phyloP scores from a whole-genome alignment of 345 rosid genomes.

The Raphanus raphanistrum region DNA sequence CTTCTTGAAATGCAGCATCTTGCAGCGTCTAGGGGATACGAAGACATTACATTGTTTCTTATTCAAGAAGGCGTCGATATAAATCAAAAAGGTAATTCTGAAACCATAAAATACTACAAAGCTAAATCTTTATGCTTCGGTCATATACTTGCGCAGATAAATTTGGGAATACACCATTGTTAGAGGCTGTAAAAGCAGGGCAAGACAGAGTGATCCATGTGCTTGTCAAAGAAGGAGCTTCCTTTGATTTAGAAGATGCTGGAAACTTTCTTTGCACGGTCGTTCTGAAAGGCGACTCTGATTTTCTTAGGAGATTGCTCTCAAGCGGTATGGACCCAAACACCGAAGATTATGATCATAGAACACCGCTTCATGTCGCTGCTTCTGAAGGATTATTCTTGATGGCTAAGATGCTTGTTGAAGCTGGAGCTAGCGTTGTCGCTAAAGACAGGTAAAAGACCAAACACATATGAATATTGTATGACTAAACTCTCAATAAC shows the following conservation, averaged over 20 bases:
- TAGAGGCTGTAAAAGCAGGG: constrained; percentile 85
- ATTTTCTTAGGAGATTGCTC: constrained; percentile 69
- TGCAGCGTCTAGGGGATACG: constrained; percentile 81
- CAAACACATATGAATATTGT: background rate
- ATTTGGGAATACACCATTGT: constrained; percentile 80
- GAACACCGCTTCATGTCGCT: constrained; percentile 92
- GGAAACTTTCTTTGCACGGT: constrained; percentile 70
- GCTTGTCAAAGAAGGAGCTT: constrained; percentile 70
- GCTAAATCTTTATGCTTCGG: background rate
- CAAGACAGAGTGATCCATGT: constrained; percentile 61
- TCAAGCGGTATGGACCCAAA: constrained; percentile 76
- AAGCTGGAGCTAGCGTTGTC: constrained; percentile 78
- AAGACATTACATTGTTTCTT: constrained; percentile 66
- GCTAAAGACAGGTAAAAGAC: constrained; percentile 71
- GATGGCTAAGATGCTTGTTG: constrained; percentile 74
- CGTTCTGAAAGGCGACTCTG: constrained; percentile 75
- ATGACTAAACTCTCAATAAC: background rate
- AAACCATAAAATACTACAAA: background rate
- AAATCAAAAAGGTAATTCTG: constrained; percentile 61
- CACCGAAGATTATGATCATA: constrained; percentile 79
- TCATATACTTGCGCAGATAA: constrained; percentile 52
- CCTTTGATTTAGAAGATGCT: constrained; percentile 63
- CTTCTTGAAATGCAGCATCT: constrained; percentile 68
- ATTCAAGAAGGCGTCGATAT: constrained; percentile 61
- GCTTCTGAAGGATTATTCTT: constrained; percentile 80